Percentiles rank a stretch among this genome's conserved stretches.
Evolutionary conservation across 2,329 filamentous ascomycete genomes (phyloP).

Genomic region (Tolypocladium endophyticum): DNA sequence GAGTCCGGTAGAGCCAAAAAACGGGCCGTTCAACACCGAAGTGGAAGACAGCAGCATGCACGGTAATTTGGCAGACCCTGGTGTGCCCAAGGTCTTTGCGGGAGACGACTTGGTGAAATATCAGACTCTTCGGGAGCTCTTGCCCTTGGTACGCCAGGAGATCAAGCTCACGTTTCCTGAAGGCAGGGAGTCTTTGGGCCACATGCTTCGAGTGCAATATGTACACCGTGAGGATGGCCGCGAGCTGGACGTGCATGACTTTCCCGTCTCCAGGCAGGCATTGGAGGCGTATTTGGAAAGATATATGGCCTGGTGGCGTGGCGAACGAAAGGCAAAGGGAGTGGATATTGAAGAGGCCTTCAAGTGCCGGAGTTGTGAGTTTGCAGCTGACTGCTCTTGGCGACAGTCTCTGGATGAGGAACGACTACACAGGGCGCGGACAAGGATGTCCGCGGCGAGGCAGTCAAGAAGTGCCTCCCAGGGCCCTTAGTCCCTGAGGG

Average conservation of each 20-base stretch:
- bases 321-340: conserved; percentile 59
- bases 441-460: conserved; percentile 7
- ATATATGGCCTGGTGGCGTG: conserved; percentile 83
- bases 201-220: conserved; percentile 44
- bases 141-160: conserved; percentile 34
- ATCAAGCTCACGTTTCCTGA: conserved; percentile 41
- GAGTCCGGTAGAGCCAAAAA: conserved; percentile 18
- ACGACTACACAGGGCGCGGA: conserved; percentile 14
- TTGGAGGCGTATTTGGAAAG: conserved; percentile 57
- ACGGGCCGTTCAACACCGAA: background rate
- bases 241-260: conserved; percentile 43
- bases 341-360: conserved; percentile 77
- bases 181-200: conserved; percentile 35
- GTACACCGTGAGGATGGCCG: conserved; percentile 40
- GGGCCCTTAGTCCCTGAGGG: background rate
- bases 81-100: background rate
- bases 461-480: background rate
- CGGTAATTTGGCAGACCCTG: no score
- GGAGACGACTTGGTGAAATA: conserved; percentile 30
- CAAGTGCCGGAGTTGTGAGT: conserved; percentile 81
- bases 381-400: conserved; percentile 71
- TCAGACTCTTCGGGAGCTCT: conserved; percentile 34
- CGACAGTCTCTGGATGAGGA: conserved; percentile 58
- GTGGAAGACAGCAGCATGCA: background rate
- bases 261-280: conserved; percentile 54